These are phyloP conservation scores for Candida gigantensis DNA, from an alignment of 1,139 yeast genomes.

Conservation along the genomic window DNA sequence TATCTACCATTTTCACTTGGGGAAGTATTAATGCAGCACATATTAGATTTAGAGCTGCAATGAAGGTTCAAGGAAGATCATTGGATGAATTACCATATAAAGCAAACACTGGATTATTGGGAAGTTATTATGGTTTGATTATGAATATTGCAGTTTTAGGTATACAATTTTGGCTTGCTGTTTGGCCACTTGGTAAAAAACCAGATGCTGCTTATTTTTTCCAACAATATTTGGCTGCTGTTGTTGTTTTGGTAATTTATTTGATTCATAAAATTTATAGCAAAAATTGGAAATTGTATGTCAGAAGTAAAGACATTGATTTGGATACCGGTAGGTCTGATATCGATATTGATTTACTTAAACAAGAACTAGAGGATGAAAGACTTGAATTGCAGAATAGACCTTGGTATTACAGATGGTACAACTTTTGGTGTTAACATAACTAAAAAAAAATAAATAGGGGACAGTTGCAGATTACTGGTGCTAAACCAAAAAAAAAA, in stretches of 20 bases:
- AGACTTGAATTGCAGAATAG: slow-evolving; percentile 28
- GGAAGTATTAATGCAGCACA: slow-evolving; percentile 42
- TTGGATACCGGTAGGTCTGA: slow-evolving; percentile 43
- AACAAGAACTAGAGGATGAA: slow-evolving; percentile 40
- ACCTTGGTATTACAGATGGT: slow-evolving; percentile 32
- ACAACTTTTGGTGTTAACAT: slow-evolving; percentile 34
- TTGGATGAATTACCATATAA: slow-evolving; percentile 33
- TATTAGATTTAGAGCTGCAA: slow-evolving; percentile 39
- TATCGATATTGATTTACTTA: slow-evolving; percentile 37
- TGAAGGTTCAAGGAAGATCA: slow-evolving; percentile 26
- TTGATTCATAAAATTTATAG: slow-evolving; percentile 37
- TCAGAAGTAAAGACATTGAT: slow-evolving; percentile 35
- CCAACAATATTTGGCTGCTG: slow-evolving; percentile 37
- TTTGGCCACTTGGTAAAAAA: slow-evolving; percentile 34
- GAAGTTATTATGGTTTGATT: slow-evolving; percentile 34
- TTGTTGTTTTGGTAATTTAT: slow-evolving; percentile 33
- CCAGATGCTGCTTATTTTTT: slow-evolving; percentile 35
- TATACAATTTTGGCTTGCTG: slow-evolving; percentile 45
- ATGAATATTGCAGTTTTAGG: slow-evolving; percentile 34
- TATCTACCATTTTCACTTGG: slow-evolving; percentile 47
- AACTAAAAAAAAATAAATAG: no score
- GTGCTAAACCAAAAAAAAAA: not conserved
- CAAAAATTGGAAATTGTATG: slow-evolving; percentile 27
- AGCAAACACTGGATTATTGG: slow-evolving; percentile 35
- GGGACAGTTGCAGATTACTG: no score